Evolutionary conservation across 1,284 basidiomycete genomes (phyloP).

Genomic region (Mycosarcoma mackinlayi): DNA sequence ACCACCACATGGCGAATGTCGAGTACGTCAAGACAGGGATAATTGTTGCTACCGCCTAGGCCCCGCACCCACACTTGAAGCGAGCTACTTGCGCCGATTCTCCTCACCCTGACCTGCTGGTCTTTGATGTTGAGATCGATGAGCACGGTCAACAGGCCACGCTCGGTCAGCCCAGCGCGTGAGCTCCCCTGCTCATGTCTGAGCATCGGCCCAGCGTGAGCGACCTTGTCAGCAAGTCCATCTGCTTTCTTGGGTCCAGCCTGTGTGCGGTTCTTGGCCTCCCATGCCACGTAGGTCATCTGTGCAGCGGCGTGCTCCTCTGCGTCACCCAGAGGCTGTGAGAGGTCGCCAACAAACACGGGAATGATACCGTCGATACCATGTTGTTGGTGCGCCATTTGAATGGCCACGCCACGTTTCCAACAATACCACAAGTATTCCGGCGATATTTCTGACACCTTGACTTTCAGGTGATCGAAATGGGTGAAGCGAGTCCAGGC

Average conservation of each 20-base stretch:
- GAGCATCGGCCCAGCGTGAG: conserved; percentile 2
- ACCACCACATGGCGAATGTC: background rate
- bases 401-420: conserved; percentile 6
- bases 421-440: conserved; percentile 7
- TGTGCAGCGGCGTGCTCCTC: background rate
- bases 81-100: background rate
- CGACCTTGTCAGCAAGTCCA: background rate
- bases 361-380: conserved; percentile 2
- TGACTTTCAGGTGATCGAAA: background rate
- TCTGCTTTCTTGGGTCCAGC: background rate
- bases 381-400: conserved; percentile 7
- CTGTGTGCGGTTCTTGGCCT: conserved; percentile 3
- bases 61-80: background rate
- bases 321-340: background rate
- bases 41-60: background rate
- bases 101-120: background rate
- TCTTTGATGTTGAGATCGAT: background rate
- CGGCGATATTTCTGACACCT: background rate
- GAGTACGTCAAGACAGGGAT: background rate
- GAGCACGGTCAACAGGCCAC: conserved; percentile 4
- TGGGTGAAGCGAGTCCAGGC: too few relatives aligned
- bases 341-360: too few relatives aligned
- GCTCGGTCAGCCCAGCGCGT: background rate
- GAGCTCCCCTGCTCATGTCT: background rate
- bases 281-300: conserved; percentile 9